Conservation (phyloP, 2,329 filamentous ascomycete species). For the Teratosphaeria viscida region DNA sequence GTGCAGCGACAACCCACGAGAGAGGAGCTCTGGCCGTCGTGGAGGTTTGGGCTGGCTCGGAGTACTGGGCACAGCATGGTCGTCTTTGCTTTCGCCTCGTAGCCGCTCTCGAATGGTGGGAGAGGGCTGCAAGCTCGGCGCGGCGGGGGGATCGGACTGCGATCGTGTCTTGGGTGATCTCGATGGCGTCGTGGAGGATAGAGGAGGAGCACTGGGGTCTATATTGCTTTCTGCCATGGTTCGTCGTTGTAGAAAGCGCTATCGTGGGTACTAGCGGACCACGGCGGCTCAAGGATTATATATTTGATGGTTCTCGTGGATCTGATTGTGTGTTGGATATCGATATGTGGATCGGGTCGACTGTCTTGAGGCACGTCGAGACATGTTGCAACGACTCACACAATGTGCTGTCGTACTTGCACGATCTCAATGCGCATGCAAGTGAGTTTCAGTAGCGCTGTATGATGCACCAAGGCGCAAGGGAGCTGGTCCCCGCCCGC, state of each 20-base stretch:
- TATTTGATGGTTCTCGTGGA: background rate
- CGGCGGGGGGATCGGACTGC: conserved; percentile 34
- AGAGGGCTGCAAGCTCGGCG: conserved; percentile 31
- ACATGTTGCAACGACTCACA: background rate
- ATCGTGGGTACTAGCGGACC: background rate
- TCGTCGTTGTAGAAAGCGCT: background rate
- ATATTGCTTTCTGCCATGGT: background rate
- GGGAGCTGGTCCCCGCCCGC: background rate
- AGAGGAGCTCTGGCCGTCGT: conserved; percentile 52
- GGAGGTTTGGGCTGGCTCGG: conserved; percentile 44
- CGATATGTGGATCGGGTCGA: background rate
- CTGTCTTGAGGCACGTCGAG: background rate
- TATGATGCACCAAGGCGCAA: background rate
- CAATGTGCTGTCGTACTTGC: background rate
- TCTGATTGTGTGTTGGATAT: background rate
- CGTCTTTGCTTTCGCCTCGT: conserved; percentile 29
- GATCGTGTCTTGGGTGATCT: conserved; percentile 29
- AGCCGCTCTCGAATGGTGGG: conserved; percentile 34
- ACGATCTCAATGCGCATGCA: background rate
- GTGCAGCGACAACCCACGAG: conserved; percentile 58
- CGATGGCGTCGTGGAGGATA: background rate
- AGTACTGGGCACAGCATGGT: conserved; percentile 30
- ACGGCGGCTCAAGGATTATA: background rate
- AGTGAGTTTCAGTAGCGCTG: background rate
- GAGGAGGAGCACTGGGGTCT: conserved; percentile 1